These are phyloP conservation scores for Biscutella laevigata DNA, from an alignment of 441 rosid genomes.

Conservation along the genomic window DNA sequence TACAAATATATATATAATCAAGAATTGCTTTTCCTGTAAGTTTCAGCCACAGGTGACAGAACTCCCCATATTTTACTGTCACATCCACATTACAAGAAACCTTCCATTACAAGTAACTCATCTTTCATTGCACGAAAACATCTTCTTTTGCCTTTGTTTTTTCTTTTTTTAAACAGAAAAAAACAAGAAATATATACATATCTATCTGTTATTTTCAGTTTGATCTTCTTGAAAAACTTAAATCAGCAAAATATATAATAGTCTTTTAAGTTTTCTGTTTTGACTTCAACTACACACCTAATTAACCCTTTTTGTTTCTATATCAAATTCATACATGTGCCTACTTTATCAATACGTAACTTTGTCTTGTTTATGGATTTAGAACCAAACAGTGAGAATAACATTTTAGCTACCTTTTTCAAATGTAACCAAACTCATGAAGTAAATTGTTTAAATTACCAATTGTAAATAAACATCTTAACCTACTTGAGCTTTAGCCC, in stretches of 20 bases:
- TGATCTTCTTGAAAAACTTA: slow-evolving; percentile 4
- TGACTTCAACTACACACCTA: slow-evolving; percentile 31
- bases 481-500: slow-evolving; percentile 21
- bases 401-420: slow-evolving; percentile 30
- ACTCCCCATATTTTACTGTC: slow-evolving; percentile 44
- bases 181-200: neutral
- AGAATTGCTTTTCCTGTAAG: slow-evolving; percentile 52
- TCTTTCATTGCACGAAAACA: slow-evolving; percentile 24
- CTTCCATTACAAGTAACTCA: slow-evolving; percentile 50
- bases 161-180: slow-evolving; percentile 30
- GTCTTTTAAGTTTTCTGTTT: slow-evolving; percentile 6
- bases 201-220: slow-evolving; percentile 4
- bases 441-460: slow-evolving; percentile 34
- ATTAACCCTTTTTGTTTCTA: neutral
- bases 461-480: slow-evolving; percentile 21
- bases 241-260: slow-evolving; percentile 7
- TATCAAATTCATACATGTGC: slow-evolving; percentile 12
- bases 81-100: slow-evolving; percentile 38
- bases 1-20: neutral
- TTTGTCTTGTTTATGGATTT: slow-evolving; percentile 18
- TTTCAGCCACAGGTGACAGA: slow-evolving; percentile 25
- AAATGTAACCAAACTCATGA: slow-evolving; percentile 29
- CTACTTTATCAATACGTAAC: slow-evolving; percentile 3
- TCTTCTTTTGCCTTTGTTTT: slow-evolving; percentile 27
- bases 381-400: slow-evolving; percentile 28